Percentiles rank a stretch among this genome's conserved stretches.
phyloP scores from a whole-genome alignment of 2,329 filamentous ascomycete genomes.

The Remersonia thermophila region DNA sequence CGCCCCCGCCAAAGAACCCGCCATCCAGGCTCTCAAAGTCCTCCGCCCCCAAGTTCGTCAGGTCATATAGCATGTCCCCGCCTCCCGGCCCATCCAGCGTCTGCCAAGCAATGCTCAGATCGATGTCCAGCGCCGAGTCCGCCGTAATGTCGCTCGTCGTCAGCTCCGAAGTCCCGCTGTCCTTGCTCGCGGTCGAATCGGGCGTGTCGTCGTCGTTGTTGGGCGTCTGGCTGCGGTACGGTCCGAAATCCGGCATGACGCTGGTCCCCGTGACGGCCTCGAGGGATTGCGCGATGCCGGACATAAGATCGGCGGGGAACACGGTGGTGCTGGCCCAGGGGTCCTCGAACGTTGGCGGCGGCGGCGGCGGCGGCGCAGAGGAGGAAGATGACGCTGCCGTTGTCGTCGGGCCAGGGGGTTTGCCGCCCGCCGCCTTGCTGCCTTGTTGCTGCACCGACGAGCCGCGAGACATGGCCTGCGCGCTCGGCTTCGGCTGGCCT shows the following conservation, averaged over 20 bases:
- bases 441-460: slow-evolving; percentile 38
- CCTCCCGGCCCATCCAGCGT: too few species aligned
- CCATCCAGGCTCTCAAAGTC: slow-evolving; percentile 16
- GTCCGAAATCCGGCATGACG: slow-evolving; percentile 39
- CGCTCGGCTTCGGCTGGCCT: slow-evolving; percentile 32
- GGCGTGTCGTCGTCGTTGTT: slow-evolving; percentile 54
- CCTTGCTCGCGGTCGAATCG: slow-evolving; percentile 42
- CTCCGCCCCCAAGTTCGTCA: slow-evolving; percentile 27
- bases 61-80: slow-evolving; percentile 30
- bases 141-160: slow-evolving; percentile 52
- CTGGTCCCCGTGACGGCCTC: slow-evolving; percentile 31
- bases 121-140: slow-evolving; percentile 39
- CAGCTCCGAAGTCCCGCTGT: slow-evolving; percentile 44
- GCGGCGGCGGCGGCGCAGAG: slow-evolving; percentile 13
- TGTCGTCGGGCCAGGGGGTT: too few species aligned
- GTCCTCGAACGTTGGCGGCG: slow-evolving; percentile 13
- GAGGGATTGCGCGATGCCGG: slow-evolving; percentile 25
- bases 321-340: slow-evolving; percentile 31
- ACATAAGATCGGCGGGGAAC: slow-evolving; percentile 40
- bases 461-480: slow-evolving; percentile 35
- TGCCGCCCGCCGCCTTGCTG: slow-evolving; percentile 27
- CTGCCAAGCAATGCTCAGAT: slow-evolving; percentile 32
- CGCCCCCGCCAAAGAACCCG: background rate
- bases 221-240: slow-evolving; percentile 44
- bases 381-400: too few species aligned